Conservation (phyloP, 768 basidiomycete species). For the Amanita molliuscula region DNA sequence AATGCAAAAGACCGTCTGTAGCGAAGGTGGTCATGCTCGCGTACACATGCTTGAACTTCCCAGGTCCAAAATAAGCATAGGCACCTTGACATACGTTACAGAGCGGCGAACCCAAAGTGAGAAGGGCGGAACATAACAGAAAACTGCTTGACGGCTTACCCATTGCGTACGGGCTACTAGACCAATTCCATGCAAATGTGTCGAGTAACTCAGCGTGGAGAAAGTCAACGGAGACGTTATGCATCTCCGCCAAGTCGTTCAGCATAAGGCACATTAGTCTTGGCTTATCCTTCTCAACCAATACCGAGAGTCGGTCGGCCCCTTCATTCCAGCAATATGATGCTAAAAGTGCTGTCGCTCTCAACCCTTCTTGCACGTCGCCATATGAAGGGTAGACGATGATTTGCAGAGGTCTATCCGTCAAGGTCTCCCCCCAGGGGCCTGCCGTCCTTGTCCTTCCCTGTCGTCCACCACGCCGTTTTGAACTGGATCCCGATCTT, state of each 20-base stretch:
- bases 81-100: conserved; percentile 14
- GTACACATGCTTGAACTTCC: conserved; percentile 21
- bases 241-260: background rate
- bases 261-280: background rate
- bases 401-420: conserved; percentile 21
- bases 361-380: background rate
- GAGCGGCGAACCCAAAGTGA: background rate
- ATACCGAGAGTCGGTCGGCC: background rate
- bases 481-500: conserved; percentile 36
- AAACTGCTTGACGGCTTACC: background rate
- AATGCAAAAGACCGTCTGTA: conserved; percentile 15
- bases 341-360: background rate
- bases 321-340: background rate
- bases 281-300: background rate
- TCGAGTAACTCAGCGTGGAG: background rate
- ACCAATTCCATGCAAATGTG: background rate
- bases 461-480: conserved; percentile 31
- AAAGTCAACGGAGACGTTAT: background rate
- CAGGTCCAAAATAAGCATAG: conserved; percentile 24
- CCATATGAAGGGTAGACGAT: conserved; percentile 30
- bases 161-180: background rate
- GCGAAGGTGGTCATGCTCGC: conserved; percentile 13
- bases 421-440: conserved; percentile 20
- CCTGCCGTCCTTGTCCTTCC: conserved; percentile 11
- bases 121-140: background rate